Evolutionary conservation across 257 asterid species (phyloP), one percentile per base, ranked within the genome.

Genomic region (Fraxinus anomala): DNA sequence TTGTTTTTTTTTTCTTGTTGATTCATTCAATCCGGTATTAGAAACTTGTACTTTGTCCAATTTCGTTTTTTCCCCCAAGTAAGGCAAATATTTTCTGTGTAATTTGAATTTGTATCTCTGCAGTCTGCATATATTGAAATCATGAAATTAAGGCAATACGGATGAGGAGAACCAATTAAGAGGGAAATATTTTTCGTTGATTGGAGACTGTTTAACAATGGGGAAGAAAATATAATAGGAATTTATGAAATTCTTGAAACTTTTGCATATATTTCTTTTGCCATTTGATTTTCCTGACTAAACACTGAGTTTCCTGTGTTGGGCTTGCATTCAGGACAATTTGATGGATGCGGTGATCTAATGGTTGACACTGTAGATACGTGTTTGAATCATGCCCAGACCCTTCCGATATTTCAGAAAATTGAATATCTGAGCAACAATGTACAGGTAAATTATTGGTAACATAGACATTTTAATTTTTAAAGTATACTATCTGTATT

Each of bases 401-500:
- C 90, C 79, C 87, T 84, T 79, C 94, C 91, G 0, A 68, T 92
- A 75, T 78, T 87, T 68, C 86, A 30, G 86, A 95, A 90, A 87
- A 79, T 88, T 14, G 88, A 86, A 78, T 89, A 83, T 76, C 84
- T 92, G 14, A 83, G 87, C 83, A 61, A 77, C 82, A 85, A 90
- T 88, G 82, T 91, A 51, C 89, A 87, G 88, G 99, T 92, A 87
- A 23, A 17, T 33, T 33, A 49, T 66, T 75, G 54, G 26, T 42
- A 49, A 42, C 3, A 4, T 72, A 69, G 17, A 31, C 40, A 39
- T 21, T 81, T 76, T 13, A 7, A 23, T 70, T 73, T 61, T 31
- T 49, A n/a, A 8, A 3, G 68, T 42, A 63, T 14, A 73, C 49
- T 34, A 65, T 74, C 39, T 54, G 31, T 23, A 51, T 63, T 74